Percentiles rank a stretch among this genome's conserved stretches.
Evolutionary conservation across 2,329 filamentous ascomycete species (phyloP).

Genomic region (Sphaerulina vaccinii): DNA sequence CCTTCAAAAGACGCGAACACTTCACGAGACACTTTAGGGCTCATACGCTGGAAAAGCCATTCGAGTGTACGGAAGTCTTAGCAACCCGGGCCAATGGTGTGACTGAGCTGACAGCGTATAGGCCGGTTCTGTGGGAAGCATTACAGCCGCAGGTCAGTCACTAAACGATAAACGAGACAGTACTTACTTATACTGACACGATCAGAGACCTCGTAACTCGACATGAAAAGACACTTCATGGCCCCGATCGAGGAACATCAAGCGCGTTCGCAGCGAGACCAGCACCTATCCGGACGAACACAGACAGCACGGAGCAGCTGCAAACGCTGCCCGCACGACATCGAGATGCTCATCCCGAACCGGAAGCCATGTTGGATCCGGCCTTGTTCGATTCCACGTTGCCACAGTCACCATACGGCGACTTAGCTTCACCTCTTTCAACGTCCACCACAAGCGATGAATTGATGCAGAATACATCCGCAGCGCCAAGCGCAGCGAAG

Average conservation of each 20-base stretch:
- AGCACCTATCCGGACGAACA: not conserved
- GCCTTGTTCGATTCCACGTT: not conserved
- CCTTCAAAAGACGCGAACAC: constrained; percentile 7
- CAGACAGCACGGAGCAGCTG: not conserved
- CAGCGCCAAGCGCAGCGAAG: not conserved
- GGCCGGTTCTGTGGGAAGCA: constrained; percentile 12
- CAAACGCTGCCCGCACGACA: too few relatives aligned
- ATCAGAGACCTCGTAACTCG: constrained; percentile 14
- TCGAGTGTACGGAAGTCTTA: too few relatives aligned
- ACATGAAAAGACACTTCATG: constrained; percentile 17
- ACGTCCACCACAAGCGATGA: not conserved
- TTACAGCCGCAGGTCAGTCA: constrained; percentile 2
- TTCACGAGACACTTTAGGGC: not conserved
- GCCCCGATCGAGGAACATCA: not conserved
- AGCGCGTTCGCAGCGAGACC: not conserved
- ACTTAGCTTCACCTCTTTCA: not conserved
- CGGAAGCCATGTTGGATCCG: not conserved
- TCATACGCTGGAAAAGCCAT: constrained; percentile 17
- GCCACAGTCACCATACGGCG: not conserved
- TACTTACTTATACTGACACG: not conserved
- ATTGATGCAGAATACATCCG: not conserved
- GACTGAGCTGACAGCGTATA: too few relatives aligned
- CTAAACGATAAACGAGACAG: not conserved
- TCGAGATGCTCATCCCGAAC: not conserved
- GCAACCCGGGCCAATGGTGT: too few relatives aligned